These are phyloP conservation scores for Hyaloscypha bicolor DNA, from an alignment of 495 filamentous ascomycete species.

Conservation along the genomic window DNA sequence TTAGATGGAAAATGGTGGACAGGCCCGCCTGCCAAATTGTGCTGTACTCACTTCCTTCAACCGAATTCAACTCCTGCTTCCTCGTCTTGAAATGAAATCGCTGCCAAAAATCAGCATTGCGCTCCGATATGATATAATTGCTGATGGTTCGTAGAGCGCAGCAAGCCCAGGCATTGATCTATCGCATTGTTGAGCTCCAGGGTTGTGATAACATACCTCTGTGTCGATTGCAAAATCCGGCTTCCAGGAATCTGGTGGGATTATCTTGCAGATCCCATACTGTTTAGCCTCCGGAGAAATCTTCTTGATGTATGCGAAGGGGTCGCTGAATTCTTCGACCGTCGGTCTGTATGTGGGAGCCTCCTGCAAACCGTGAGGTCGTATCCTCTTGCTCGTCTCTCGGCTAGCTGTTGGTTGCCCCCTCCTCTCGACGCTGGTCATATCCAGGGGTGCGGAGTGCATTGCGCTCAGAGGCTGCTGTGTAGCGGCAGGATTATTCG, in stretches of 20 bases:
- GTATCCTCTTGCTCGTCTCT: slow-evolving; percentile 70
- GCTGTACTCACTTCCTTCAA: slow-evolving; percentile 87
- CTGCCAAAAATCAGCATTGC: slow-evolving; percentile 46
- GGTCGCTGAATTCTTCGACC: slow-evolving; percentile 92
- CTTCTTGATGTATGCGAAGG: slow-evolving; percentile 87
- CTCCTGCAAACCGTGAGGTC: slow-evolving; percentile 83
- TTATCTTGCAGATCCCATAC: slow-evolving; percentile 93
- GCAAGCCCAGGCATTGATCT: not conserved
- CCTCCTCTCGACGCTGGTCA: slow-evolving; percentile 88
- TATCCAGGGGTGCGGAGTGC: slow-evolving; percentile 67
- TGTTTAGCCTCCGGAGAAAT: slow-evolving; percentile 81
- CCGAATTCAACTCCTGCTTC: slow-evolving; percentile 96
- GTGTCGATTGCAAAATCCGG: slow-evolving; percentile 96
- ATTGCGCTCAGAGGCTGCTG: slow-evolving; percentile 53
- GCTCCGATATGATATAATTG: slow-evolving; percentile 3
- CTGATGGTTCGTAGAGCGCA: not conserved
- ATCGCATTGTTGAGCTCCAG: not conserved
- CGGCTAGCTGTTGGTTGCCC: slow-evolving; percentile 74
- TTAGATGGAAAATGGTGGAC: slow-evolving; percentile 23
- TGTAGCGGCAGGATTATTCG: slow-evolving; percentile 51
- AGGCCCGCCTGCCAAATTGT: slow-evolving; percentile 28
- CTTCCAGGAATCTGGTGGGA: slow-evolving; percentile 92
- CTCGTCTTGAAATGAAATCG: slow-evolving; percentile 96
- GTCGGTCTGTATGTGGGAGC: slow-evolving; percentile 91
- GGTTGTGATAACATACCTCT: slow-evolving; percentile 59